Evolutionary conservation across 305 asterid genomes (phyloP), one percentile per base, ranked within the genome.

Genomic region (Ajuga reptans): DNA sequence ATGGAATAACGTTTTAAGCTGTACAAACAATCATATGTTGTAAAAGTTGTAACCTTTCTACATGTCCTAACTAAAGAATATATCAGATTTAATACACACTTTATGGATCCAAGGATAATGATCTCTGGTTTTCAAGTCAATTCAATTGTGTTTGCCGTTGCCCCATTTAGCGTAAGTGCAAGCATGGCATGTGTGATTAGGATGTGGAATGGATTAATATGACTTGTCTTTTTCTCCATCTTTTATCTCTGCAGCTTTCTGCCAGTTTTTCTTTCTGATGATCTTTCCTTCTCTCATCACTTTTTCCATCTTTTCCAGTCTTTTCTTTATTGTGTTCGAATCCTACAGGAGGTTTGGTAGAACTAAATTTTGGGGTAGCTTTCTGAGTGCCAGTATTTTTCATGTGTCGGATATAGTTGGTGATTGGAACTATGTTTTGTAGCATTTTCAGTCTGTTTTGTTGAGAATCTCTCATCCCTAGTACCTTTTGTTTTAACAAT

Each of bases 321-420:
- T 66, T 62, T 33, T 66, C 72, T 34, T 21, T 65, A 50, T 33
- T 50, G 45, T 51, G 73, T 49, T 31, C 1, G 36, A 31, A 31
- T 31, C 36, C 36, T 31, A 21, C 27, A 21, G 27, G 27, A 31
- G 36, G 36, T 31, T 31, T 31, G 36, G 36, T 0, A 31, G 27
- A 21, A 21, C 27, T 31, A 5, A 31, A 31, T 3, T 31, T 31
- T 3, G 6, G 36, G 36, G 36, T 31, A 31, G 4, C 36, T 31
- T 31, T 31, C 36, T 31, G 36, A 31, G 36, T 31, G 4, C 3
- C 36, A 31, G 36, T 31, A 31, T 3, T 31, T 31, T 31, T 31
- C 36, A 31, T 5, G 5, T 31, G 36, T 31, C 6, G 3, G 4
- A 31, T 31, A 31, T 31, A 31, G 36, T 31, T 31, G 6, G 36